phyloP scores from a whole-genome alignment of 176 grass and related monocot species.

The Hyparrhenia diplandra region DNA sequence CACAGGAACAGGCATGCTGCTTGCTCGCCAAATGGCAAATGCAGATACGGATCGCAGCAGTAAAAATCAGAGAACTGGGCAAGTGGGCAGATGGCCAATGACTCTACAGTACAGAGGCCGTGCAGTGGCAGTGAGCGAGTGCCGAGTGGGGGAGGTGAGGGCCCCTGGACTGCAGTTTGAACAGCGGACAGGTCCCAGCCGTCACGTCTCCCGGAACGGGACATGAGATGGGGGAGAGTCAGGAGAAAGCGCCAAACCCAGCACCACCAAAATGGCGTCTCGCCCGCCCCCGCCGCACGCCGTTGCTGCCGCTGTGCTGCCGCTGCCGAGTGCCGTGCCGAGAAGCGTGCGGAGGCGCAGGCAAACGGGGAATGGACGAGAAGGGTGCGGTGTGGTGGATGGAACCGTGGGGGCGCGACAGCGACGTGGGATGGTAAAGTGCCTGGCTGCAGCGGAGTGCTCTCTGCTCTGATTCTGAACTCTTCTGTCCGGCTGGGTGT shows the following conservation, averaged over 20 bases:
- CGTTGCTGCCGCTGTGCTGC: too few relatives aligned
- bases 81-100: too few relatives aligned
- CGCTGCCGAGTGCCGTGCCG: not conserved
- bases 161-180: constrained; percentile 28
- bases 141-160: not conserved
- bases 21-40: too few relatives aligned
- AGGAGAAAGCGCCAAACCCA: not conserved
- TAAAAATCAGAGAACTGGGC: too few relatives aligned
- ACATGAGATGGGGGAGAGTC: not conserved
- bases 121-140: not conserved
- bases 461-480: not conserved
- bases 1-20: too few relatives aligned
- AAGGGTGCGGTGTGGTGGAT: too few relatives aligned
- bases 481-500: too few relatives aligned
- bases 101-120: too few relatives aligned
- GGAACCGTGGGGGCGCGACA: not conserved
- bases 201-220: not conserved
- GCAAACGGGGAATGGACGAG: constrained; percentile 36
- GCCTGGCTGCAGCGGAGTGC: not conserved
- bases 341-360: too few relatives aligned
- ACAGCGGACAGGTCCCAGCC: not conserved
- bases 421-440: constrained; percentile 27
- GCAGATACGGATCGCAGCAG: too few relatives aligned
- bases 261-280: not conserved
- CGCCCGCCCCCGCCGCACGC: not conserved